A percentile compares a stretch with the other conserved stretches of the same genome.
Conservation (phyloP, 148 eudicot genomes). For the Silene conica region DNA sequence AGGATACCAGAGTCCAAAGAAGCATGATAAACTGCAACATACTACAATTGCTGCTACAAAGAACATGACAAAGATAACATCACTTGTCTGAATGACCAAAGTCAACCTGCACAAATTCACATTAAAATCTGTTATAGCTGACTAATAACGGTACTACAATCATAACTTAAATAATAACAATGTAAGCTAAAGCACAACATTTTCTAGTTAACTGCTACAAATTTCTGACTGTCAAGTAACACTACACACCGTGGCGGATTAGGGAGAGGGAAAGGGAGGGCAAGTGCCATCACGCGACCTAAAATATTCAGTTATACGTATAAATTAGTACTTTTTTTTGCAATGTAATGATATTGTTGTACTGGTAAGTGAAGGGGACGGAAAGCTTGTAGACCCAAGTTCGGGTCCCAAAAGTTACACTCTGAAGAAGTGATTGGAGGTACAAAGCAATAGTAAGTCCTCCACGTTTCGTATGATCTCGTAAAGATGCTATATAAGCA, state of each 20-base stretch:
- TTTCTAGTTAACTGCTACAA: neutral
- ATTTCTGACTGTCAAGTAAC: neutral
- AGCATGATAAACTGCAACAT: constrained; percentile 97
- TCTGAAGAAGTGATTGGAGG: neutral
- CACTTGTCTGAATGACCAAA: constrained; percentile 86
- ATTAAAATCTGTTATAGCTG: constrained; percentile 3
- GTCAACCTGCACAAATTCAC: constrained; percentile 64
- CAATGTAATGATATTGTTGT: too few species aligned
- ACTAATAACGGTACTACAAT: neutral
- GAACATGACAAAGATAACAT: constrained; percentile 91
- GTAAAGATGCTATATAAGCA: neutral
- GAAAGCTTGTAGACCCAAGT: too few species aligned
- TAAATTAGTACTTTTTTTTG: too few species aligned
- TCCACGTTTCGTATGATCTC: neutral
- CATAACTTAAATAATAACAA: neutral
- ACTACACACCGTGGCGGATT: too few species aligned
- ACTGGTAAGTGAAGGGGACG: too few species aligned
- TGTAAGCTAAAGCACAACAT: neutral
- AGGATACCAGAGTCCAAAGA: constrained; percentile 83
- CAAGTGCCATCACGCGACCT: too few species aligned
- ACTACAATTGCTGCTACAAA: constrained; percentile 87
- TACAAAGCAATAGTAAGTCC: neutral
- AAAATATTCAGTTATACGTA: too few species aligned
- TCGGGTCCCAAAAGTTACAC: too few species aligned
- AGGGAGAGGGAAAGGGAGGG: too few species aligned